Evolutionary conservation across 1,284 basidiomycete species (phyloP).

Genomic region (Ustilago curta): DNA sequence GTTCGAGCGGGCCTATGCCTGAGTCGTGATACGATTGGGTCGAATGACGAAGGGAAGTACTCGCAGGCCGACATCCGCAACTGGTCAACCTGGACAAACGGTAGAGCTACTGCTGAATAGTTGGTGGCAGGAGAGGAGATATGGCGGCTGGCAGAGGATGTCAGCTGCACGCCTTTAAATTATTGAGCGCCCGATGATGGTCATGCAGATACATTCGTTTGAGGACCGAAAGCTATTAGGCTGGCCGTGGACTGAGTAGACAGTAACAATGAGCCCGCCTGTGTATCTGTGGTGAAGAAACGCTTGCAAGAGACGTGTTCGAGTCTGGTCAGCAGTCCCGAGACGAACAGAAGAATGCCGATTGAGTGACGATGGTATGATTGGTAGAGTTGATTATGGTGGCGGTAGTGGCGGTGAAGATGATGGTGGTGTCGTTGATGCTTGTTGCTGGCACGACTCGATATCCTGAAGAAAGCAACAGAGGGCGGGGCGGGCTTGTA

Average conservation of each 20-base stretch:
- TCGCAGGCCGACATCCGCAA: slow-evolving; percentile 21
- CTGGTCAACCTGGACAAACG: not conserved
- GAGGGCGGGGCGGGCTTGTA: not conserved
- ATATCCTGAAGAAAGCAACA: too few relatives aligned
- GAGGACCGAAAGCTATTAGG: not conserved
- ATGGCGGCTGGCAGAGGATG: not conserved
- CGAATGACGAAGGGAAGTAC: not conserved
- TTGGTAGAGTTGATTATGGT: not conserved
- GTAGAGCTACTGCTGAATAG: not conserved
- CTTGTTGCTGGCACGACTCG: too few relatives aligned
- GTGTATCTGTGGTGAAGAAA: not conserved
- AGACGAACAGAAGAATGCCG: not conserved
- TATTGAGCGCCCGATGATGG: not conserved
- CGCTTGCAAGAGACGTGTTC: not conserved
- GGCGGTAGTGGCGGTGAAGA: not conserved
- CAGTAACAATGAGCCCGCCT: not conserved
- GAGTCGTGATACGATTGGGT: not conserved
- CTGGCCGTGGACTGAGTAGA: not conserved
- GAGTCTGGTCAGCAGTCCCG: not conserved
- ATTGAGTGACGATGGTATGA: not conserved
- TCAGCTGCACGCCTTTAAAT: not conserved
- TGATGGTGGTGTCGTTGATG: not conserved
- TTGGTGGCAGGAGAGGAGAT: not conserved
- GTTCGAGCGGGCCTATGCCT: not conserved
- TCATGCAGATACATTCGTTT: not conserved